Evolutionary conservation across 202 grass and related monocot genomes (phyloP).

Genomic region (Carex arenaria): DNA sequence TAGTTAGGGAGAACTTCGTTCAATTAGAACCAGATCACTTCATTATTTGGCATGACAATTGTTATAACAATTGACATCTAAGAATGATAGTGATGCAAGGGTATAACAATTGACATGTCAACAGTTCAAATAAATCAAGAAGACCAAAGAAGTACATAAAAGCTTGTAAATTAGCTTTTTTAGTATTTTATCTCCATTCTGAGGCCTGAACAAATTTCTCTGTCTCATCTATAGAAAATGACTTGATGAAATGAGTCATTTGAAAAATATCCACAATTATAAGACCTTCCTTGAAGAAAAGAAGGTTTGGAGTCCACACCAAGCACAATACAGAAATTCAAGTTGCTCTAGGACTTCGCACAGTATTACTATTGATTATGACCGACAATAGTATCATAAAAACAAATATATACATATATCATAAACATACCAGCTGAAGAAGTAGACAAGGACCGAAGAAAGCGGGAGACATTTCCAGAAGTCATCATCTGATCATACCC

Average conservation of each 20-base stretch:
- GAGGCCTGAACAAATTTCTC: not conserved
- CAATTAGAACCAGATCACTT: not conserved
- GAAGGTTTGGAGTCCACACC: not conserved
- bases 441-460: constrained; percentile 56
- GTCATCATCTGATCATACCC: constrained; percentile 57
- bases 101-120: not conserved
- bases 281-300: not conserved
- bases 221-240: not conserved
- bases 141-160: too few species aligned
- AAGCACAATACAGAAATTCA: not conserved
- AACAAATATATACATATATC: not conserved
- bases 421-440: constrained; percentile 52
- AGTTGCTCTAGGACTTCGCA: not conserved
- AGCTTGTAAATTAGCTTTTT: too few species aligned
- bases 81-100: not conserved
- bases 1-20: not conserved
- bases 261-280: not conserved
- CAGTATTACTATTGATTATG: not conserved
- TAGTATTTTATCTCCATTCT: not conserved
- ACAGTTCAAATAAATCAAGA: constrained; percentile 1
- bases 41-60: not conserved
- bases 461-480: constrained; percentile 52
- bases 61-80: not conserved
- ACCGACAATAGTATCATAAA: not conserved
- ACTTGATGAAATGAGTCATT: not conserved